phyloP scores from a whole-genome alignment of 768 basidiomycete genomes.

The Rhizopogon vinicolor region DNA sequence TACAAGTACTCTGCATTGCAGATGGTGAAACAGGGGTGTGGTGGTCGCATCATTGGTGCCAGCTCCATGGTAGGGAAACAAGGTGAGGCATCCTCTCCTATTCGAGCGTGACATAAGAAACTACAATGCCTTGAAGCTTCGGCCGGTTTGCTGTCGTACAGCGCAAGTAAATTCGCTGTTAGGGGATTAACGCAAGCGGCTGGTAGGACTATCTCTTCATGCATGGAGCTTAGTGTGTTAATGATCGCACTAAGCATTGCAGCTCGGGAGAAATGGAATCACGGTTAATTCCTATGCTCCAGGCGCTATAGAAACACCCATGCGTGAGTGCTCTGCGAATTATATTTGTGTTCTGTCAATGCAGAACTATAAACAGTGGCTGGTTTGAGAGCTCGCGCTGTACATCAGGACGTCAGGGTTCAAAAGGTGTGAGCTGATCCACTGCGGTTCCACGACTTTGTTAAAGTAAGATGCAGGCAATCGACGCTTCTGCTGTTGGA shows the following conservation, averaged over 20 bases:
- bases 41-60: constrained; percentile 52
- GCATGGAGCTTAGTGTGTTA: background rate
- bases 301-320: constrained; percentile 22
- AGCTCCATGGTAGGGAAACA: constrained; percentile 9
- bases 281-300: constrained; percentile 39
- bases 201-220: constrained; percentile 16
- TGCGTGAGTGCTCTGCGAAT: constrained; percentile 19
- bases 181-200: constrained; percentile 36
- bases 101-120: too few relatives aligned
- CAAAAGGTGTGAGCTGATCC: background rate
- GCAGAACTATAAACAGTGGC: too few relatives aligned
- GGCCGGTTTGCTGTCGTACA: constrained; percentile 16
- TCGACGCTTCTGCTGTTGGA: constrained; percentile 6
- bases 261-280: constrained; percentile 29
- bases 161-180: constrained; percentile 36
- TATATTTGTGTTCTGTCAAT: background rate
- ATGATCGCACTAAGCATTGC: constrained; percentile 9
- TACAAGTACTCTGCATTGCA: constrained; percentile 59
- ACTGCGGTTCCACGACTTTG: background rate
- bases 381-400: background rate
- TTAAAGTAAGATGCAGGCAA: background rate
- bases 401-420: background rate
- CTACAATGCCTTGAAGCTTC: background rate
- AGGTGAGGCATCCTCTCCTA: constrained; percentile 1
- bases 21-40: constrained; percentile 50